These are phyloP conservation scores for Globisporangium heterothallicum DNA, from an alignment of 352 stramenopile genomes.

Conservation along the genomic window DNA sequence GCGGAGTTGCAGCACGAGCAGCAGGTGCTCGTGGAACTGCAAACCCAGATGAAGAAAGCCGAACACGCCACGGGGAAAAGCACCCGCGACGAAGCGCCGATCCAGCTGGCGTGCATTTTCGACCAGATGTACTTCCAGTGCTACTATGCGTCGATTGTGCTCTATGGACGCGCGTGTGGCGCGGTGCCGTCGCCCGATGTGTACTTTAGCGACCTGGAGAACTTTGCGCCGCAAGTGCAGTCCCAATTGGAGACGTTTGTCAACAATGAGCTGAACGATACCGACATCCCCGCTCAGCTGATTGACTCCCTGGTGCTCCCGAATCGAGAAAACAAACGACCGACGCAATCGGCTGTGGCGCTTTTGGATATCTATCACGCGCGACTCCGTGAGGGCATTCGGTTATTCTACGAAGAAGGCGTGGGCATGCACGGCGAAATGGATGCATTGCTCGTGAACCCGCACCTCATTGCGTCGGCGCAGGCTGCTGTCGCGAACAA, in stretches of 20 bases:
- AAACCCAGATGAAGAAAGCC: constrained; percentile 41
- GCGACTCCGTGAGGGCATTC: constrained; percentile 60
- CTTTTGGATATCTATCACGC: constrained; percentile 55
- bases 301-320: constrained; percentile 45
- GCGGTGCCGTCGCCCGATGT: constrained; percentile 50
- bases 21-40: constrained; percentile 45
- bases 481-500: constrained; percentile 20
- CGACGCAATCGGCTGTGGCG: constrained; percentile 13
- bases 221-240: constrained; percentile 31
- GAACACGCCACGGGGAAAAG: constrained; percentile 38
- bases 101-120: constrained; percentile 53
- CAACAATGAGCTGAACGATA: constrained; percentile 35
- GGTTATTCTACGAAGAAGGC: constrained; percentile 73
- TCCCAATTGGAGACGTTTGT: constrained; percentile 50
- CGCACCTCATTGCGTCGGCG: constrained; percentile 18
- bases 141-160: constrained; percentile 66
- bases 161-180: constrained; percentile 60
- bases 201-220: constrained; percentile 55
- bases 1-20: constrained; percentile 47
- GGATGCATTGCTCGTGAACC: constrained; percentile 53
- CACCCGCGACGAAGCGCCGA: constrained; percentile 48
- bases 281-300: constrained; percentile 13
- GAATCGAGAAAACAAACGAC: constrained; percentile 17
- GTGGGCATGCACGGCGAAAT: constrained; percentile 78
- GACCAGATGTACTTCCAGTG: constrained; percentile 82